Evolutionary conservation across 2,329 filamentous ascomycete genomes (phyloP).

Genomic region (Thielaviopsis ethacetica): DNA sequence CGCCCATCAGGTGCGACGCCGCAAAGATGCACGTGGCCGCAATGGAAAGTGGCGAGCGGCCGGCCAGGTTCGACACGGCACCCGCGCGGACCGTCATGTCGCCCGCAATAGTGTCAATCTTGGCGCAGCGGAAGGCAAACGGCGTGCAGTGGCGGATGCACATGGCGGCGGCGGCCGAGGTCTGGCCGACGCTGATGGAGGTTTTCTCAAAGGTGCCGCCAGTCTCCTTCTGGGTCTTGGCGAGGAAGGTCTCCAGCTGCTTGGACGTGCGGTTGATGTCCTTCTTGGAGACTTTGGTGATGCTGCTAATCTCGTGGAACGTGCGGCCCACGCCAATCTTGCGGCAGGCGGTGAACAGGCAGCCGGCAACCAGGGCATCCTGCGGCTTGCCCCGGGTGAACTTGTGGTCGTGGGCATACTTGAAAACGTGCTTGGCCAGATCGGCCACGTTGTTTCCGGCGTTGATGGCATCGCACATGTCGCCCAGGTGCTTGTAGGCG

Average conservation of each 20-base stretch:
- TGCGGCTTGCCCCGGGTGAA: slow-evolving; percentile 90
- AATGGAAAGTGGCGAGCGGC: slow-evolving; percentile 83
- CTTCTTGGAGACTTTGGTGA: slow-evolving; percentile 91
- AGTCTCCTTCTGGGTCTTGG: slow-evolving; percentile 51
- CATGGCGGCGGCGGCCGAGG: slow-evolving; percentile 45
- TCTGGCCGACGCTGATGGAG: too few species aligned
- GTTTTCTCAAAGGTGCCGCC: slow-evolving; percentile 20
- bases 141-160: slow-evolving; percentile 81
- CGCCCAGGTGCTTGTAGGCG: slow-evolving; percentile 80
- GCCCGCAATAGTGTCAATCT: slow-evolving; percentile 65
- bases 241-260: slow-evolving; percentile 72
- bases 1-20: slow-evolving; percentile 71
- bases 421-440: slow-evolving; percentile 87
- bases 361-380: slow-evolving; percentile 86
- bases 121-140: slow-evolving; percentile 55
- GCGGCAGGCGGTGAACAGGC: slow-evolving; percentile 94
- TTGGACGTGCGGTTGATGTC: slow-evolving; percentile 97
- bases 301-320: slow-evolving; percentile 83
- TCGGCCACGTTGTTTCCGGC: slow-evolving; percentile 71
- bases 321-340: slow-evolving; percentile 75
- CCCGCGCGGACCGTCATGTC: slow-evolving; percentile 64
- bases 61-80: slow-evolving; percentile 65
- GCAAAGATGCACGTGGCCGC: slow-evolving; percentile 96
- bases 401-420: slow-evolving; percentile 82
- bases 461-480: slow-evolving; percentile 70